Percentiles rank a stretch among this genome's conserved stretches.
Conservation (phyloP, 495 filamentous ascomycete species). For the Talaromyces ruber region DNA sequence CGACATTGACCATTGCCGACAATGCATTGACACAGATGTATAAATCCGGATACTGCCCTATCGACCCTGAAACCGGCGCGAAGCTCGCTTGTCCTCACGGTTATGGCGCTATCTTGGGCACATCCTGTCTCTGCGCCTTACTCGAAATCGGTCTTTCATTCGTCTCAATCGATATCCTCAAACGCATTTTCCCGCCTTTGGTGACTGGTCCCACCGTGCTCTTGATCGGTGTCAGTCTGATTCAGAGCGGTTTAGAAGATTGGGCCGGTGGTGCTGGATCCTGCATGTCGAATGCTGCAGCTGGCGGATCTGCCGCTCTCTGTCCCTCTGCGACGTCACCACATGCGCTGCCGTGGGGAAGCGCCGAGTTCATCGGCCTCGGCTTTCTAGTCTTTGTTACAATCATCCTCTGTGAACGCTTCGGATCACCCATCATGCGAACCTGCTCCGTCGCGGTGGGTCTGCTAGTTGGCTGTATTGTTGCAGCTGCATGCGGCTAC, state of each 20-base stretch:
- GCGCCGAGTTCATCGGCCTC: constrained; percentile 77
- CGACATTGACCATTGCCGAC: constrained; percentile 76
- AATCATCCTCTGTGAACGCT: constrained; percentile 78
- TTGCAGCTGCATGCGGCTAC: constrained; percentile 77
- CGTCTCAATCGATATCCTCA: constrained; percentile 57
- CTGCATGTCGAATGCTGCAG: constrained; percentile 48
- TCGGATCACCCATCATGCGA: constrained; percentile 73
- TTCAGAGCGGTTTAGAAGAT: constrained; percentile 68
- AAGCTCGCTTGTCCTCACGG: constrained; percentile 73
- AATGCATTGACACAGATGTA: constrained; percentile 84
- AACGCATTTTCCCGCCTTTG: constrained; percentile 78
- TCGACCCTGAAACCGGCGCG: constrained; percentile 46
- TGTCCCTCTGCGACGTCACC: constrained; percentile 70
- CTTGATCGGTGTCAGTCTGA: constrained; percentile 67
- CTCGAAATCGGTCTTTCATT: constrained; percentile 71
- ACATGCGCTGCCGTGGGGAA: constrained; percentile 80
- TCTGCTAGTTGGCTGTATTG: constrained; percentile 78
- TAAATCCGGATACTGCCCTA: constrained; percentile 65
- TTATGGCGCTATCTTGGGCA: constrained; percentile 80
- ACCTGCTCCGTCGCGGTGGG: constrained; percentile 72
- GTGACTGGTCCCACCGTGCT: constrained; percentile 82
- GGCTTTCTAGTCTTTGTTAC: constrained; percentile 88
- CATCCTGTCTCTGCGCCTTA: constrained; percentile 57
- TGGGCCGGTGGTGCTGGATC: constrained; percentile 73
- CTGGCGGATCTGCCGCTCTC: constrained; percentile 31